Conservation (phyloP, 208 protist species). For the Angomonas ambiguus region DNA sequence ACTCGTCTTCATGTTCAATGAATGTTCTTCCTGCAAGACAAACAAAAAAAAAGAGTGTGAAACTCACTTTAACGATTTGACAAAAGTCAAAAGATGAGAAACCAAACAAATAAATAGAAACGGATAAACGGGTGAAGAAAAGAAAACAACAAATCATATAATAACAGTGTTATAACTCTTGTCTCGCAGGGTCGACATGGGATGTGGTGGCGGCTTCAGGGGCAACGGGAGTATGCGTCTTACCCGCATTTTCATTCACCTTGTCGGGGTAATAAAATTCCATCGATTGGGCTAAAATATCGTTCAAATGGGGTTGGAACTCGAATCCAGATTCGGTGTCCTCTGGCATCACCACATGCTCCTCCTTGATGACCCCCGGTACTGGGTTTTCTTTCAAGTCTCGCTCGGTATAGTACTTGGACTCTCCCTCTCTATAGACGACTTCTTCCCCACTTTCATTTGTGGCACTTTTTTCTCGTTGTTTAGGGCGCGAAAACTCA, state of each 20-base stretch:
- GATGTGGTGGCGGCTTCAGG: neutral
- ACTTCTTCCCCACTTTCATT: neutral
- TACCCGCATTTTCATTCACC: neutral
- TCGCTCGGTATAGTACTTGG: slow-evolving; percentile 29
- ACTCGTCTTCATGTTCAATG: neutral
- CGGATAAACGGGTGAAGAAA: neutral
- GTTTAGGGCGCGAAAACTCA: neutral
- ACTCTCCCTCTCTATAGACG: slow-evolving; percentile 31
- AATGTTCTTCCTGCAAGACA: neutral
- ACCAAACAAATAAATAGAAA: slow-evolving; percentile 1
- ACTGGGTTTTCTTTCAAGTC: slow-evolving; percentile 12
- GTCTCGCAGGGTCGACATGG: neutral
- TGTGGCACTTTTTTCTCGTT: neutral
- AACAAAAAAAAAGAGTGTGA: neutral
- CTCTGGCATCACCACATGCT: slow-evolving; percentile 25
- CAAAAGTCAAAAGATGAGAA: neutral
- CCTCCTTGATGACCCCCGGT: slow-evolving; percentile 19
- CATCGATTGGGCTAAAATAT: neutral
- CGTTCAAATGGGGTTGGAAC: neutral
- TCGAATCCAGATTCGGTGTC: slow-evolving; percentile 6
- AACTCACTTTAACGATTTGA: no score
- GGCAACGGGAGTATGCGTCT: neutral
- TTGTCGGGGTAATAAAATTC: slow-evolving; percentile 2
- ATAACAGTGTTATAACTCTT: neutral
- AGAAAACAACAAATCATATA: neutral